phyloP scores from a whole-genome alignment of 495 filamentous ascomycete genomes.

The Aspergillus hancockii region DNA sequence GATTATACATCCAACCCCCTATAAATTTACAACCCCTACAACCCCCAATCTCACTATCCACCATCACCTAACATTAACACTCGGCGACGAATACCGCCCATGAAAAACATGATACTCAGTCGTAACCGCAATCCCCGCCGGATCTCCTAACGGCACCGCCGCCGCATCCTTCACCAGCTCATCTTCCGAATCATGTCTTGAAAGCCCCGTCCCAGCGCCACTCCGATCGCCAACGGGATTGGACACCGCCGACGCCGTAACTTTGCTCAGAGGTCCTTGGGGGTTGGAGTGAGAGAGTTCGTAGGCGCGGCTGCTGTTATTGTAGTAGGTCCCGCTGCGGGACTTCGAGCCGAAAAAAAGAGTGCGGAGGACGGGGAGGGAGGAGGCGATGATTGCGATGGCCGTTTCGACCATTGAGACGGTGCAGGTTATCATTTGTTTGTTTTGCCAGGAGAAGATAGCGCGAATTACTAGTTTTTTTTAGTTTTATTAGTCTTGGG shows the following conservation, averaged over 20 bases:
- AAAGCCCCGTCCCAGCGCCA: not conserved
- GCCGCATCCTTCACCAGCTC: not conserved
- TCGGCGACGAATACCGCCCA: not conserved
- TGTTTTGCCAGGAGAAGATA: slow-evolving; percentile 24
- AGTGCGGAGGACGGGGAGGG: slow-evolving; percentile 29
- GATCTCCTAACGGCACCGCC: not conserved
- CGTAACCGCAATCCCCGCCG: not conserved
- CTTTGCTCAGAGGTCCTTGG: not conserved
- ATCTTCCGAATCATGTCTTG: not conserved
- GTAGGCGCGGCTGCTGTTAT: slow-evolving; percentile 17
- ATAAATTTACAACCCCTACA: not conserved
- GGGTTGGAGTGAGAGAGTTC: slow-evolving; percentile 16
- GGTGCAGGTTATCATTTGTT: slow-evolving; percentile 31
- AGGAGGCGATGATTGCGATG: slow-evolving; percentile 30
- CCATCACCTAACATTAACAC: not conserved
- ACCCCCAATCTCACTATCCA: not conserved
- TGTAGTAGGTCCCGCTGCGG: slow-evolving; percentile 26
- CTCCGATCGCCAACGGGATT: not conserved
- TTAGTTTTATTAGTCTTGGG: not conserved
- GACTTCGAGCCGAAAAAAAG: slow-evolving; percentile 26
- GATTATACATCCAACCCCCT: too few relatives aligned
- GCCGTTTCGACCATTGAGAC: slow-evolving; percentile 31
- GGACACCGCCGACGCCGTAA: not conserved
- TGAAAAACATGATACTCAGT: slow-evolving; percentile 3
- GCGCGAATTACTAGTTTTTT: slow-evolving; percentile 23